phyloP scores from a whole-genome alignment of 148 eudicot species.

The Nyssa sinensis region DNA sequence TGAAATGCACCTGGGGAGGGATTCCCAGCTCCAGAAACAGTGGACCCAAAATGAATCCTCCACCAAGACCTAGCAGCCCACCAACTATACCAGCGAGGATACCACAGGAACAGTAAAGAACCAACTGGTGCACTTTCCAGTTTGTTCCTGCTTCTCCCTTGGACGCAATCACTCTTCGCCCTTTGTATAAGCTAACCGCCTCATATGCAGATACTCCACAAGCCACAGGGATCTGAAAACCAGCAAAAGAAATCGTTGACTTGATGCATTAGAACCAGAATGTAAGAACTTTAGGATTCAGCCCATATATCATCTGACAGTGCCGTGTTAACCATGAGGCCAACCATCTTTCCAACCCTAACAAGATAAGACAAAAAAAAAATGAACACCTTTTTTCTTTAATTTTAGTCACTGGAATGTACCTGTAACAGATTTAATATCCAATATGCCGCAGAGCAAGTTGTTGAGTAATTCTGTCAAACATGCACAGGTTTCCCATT shows the following conservation, averaged over 20 bases:
- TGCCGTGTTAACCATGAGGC: too few species aligned
- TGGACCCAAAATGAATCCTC: too few species aligned
- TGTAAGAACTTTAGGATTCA: neutral
- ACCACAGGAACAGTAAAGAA: constrained; percentile 24
- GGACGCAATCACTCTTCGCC: constrained; percentile 21
- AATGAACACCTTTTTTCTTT: too few species aligned
- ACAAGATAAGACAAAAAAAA: too few species aligned
- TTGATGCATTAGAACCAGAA: neutral
- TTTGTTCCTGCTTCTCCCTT: constrained; percentile 6
- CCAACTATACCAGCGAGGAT: constrained; percentile 33
- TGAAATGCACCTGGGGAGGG: constrained; percentile 29
- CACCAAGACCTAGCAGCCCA: too few species aligned
- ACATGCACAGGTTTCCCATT: neutral
- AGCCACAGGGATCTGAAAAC: constrained; percentile 15
- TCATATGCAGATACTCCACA: constrained; percentile 20
- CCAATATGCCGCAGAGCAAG: constrained; percentile 20
- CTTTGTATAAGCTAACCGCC: constrained; percentile 21
- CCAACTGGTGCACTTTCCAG: constrained; percentile 18
- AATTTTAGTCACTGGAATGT: too few species aligned
- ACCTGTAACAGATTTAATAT: constrained; percentile 24
- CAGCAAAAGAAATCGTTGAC: neutral
- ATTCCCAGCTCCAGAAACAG: constrained; percentile 33
- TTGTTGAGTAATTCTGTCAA: constrained; percentile 14
- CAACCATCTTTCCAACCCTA: too few species aligned
- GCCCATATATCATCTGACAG: too few species aligned